Conservation (phyloP, 805 yeast genomes). For the Candida tammaniensis region DNA sequence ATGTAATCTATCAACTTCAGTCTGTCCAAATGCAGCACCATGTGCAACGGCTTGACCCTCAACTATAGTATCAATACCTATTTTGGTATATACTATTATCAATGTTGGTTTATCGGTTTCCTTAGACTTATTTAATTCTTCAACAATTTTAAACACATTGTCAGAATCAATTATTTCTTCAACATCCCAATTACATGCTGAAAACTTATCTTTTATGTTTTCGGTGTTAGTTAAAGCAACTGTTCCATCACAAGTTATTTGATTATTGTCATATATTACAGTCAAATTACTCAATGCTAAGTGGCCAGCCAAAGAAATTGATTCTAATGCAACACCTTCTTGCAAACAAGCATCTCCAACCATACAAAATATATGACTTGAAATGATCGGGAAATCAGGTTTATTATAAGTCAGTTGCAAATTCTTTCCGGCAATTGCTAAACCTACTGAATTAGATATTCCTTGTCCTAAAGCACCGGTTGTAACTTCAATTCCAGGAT, state of each 20-base stretch:
- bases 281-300: constrained; percentile 32
- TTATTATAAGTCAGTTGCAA: constrained; percentile 32
- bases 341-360: constrained; percentile 42
- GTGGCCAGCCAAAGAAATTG: constrained; percentile 39
- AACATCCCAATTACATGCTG: constrained; percentile 35
- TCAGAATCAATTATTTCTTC: constrained; percentile 32
- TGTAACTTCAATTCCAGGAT: constrained; percentile 36
- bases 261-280: constrained; percentile 36
- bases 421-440: constrained; percentile 37
- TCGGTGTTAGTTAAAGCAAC: constrained; percentile 32
- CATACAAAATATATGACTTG: constrained; percentile 28
- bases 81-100: constrained; percentile 30
- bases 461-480: constrained; percentile 46
- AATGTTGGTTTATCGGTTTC: constrained; percentile 31
- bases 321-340: constrained; percentile 39
- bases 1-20: constrained; percentile 22
- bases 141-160: constrained; percentile 25
- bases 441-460: constrained; percentile 37
- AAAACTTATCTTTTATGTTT: constrained; percentile 27
- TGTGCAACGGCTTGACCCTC: constrained; percentile 31
- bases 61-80: constrained; percentile 30
- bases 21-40: constrained; percentile 34
- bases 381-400: constrained; percentile 26
- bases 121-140: constrained; percentile 33
- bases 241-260: constrained; percentile 36